Percentiles rank a stretch among this genome's conserved stretches.
These are phyloP conservation scores for Trichosporon asahii DNA, from an alignment of 1,284 basidiomycete species.

Conservation along the genomic window DNA sequence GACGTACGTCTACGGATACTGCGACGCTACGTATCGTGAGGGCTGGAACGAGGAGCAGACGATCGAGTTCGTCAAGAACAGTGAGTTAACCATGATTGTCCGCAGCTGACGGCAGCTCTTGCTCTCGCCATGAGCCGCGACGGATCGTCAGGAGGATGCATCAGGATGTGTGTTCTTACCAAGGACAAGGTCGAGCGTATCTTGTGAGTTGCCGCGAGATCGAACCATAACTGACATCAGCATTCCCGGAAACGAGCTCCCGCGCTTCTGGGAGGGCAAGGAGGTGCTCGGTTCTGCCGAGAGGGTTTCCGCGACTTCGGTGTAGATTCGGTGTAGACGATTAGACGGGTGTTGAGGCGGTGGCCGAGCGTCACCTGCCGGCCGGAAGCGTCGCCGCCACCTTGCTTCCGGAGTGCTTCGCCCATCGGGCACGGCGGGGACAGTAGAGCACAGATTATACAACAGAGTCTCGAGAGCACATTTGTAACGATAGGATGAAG, in stretches of 20 bases:
- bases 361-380: neutral
- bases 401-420: neutral
- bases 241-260: conserved; percentile 86
- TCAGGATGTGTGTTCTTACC: conserved; percentile 95
- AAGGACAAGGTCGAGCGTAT: conserved; percentile 84
- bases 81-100: conserved; percentile 57
- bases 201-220: conserved; percentile 54
- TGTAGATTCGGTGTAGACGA: neutral
- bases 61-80: conserved; percentile 91
- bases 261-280: conserved; percentile 56
- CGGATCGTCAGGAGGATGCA: conserved; percentile 95
- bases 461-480: conserved; percentile 8
- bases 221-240: neutral
- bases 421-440: neutral
- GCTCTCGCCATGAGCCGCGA: conserved; percentile 96
- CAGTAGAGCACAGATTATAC: conserved; percentile 1
- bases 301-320: neutral
- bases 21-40: conserved; percentile 94
- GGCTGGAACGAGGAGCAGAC: conserved; percentile 92
- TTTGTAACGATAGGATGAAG: conserved; percentile 26
- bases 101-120: conserved; percentile 62
- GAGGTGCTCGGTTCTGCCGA: conserved; percentile 36
- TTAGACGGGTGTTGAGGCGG: neutral
- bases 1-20: conserved; percentile 98
- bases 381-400: neutral